Conservation (phyloP, 228 moss, liverwort and hornwort genomes). For the Sphagnum magellanicum region DNA sequence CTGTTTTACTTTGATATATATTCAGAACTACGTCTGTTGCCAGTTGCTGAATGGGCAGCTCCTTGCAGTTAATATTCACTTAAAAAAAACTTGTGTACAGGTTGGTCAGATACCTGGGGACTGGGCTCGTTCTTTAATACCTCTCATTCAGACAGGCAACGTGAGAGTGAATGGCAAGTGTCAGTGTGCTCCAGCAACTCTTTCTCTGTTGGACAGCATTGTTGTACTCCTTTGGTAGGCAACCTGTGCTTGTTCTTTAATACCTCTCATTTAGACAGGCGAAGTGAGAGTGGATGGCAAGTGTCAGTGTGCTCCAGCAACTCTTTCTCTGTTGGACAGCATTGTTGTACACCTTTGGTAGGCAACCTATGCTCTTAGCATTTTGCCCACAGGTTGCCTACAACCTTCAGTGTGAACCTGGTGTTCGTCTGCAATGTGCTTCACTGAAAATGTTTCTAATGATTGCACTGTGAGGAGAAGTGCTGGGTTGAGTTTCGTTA, state of each 20-base stretch:
- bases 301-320: slow-evolving; percentile 45
- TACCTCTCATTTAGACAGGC: slow-evolving; percentile 32
- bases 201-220: slow-evolving; percentile 63
- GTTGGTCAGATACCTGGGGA: slow-evolving; percentile 79
- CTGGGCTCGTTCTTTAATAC: slow-evolving; percentile 78
- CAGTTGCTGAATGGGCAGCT: no score
- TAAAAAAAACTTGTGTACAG: slow-evolving; percentile 12
- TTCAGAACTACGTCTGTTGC: no score
- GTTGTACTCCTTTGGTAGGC: slow-evolving; percentile 61
- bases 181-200: slow-evolving; percentile 33
- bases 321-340: slow-evolving; percentile 56
- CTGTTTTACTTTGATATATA: no score
- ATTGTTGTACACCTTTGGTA: slow-evolving; percentile 62
- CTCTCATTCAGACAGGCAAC: slow-evolving; percentile 57
- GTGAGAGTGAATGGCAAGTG: slow-evolving; percentile 63
- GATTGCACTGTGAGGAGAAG: no score
- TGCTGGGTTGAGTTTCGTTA: no score
- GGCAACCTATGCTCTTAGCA: slow-evolving; percentile 1
- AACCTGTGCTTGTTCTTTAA: neutral
- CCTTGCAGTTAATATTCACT: no score
- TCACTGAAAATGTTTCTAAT: no score
- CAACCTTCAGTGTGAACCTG: no score
- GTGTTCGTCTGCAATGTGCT: no score
- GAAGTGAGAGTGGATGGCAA: slow-evolving; percentile 64
- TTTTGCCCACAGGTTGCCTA: no score